Evolutionary conservation across 495 filamentous ascomycete species (phyloP), one percentile per base, ranked within the genome.

Genomic region (Lophiotrema nucula): DNA sequence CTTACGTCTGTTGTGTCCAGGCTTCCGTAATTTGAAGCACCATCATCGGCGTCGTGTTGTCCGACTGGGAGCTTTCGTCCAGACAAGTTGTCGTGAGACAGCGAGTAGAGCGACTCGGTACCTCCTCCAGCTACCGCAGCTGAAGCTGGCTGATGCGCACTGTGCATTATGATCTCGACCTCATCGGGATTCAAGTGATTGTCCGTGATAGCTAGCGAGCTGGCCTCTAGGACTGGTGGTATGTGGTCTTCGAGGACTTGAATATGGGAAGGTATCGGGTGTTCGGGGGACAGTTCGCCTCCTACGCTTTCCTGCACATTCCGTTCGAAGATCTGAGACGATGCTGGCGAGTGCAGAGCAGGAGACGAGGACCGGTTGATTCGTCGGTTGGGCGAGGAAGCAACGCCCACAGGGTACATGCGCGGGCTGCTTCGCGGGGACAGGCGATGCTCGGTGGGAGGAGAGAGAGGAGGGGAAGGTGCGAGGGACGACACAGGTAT

Each of bases 201-300:
- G 68, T 92, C 88, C 15, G 91, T 96, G 64, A 96, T 96, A 47
- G 91, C 91, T 56, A 88, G 82, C 31, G 88, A 92, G 2, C 88
- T 88, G 25, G 92, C 91, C 70, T 96, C 91, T 19, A 96, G 78
- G 11, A 92, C 91, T 0, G 91, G 82, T 22, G 91, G 91, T 66
- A 96, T 96, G 68, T 90, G 85, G 74, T 96, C 90, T 70, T 96
- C 91, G n/a, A n/a, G n/a, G 24, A 88, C 95, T 58, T 86, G 81
- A 64, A 96, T 95, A 67, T 96, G 91, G 1, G 86, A 82, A 8
- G 91, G 91, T 55, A 93, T 92, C 10, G 88, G 84, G n/a, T n/a
- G n/a, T 15, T 35, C 31, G 2, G 88, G 81, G 11, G 86, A 87
- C 38, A 65, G 58, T 62, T 61, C 56, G 38, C 26, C 41, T n/a